Conservation (phyloP, 768 basidiomycete species). For the Coprinopsis cinerea region DNA sequence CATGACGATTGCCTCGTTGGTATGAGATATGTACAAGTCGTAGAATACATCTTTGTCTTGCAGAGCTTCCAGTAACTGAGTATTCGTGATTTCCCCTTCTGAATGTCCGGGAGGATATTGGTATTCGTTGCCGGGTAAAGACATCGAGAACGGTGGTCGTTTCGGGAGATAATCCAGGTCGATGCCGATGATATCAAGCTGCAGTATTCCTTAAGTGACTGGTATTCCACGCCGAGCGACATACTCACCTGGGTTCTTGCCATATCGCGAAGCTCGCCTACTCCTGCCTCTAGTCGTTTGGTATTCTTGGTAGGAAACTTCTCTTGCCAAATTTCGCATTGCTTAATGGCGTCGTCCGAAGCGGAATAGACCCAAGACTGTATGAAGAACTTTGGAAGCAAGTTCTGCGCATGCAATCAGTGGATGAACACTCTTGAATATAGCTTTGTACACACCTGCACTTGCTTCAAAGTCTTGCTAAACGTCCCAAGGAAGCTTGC, state of each 20-base stretch:
- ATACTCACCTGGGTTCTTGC: conserved; percentile 76
- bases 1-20: conserved; percentile 79
- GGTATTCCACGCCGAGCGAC: conserved; percentile 6
- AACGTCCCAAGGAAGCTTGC: conserved; percentile 73
- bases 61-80: conserved; percentile 56
- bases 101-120: conserved; percentile 15
- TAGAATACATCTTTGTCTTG: conserved; percentile 59
- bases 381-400: conserved; percentile 65
- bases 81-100: conserved; percentile 41
- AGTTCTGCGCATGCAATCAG: conserved; percentile 28
- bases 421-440: conserved; percentile 4
- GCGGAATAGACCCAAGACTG: conserved; percentile 95
- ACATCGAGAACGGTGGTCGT: conserved; percentile 65
- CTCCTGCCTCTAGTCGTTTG: conserved; percentile 59
- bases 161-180: conserved; percentile 64
- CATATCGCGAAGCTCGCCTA: conserved; percentile 88
- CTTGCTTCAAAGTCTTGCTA: conserved; percentile 66
- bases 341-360: conserved; percentile 74
- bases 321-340: conserved; percentile 70
- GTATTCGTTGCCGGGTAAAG: conserved; percentile 13
- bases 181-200: conserved; percentile 88
- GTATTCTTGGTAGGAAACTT: conserved; percentile 40
- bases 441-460: conserved; percentile 36
- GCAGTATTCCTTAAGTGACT: conserved; percentile 6
- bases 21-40: conserved; percentile 65